These are phyloP conservation scores for Solanum hybrid DNA, from an alignment of 305 asterid species.

Conservation along the genomic window DNA sequence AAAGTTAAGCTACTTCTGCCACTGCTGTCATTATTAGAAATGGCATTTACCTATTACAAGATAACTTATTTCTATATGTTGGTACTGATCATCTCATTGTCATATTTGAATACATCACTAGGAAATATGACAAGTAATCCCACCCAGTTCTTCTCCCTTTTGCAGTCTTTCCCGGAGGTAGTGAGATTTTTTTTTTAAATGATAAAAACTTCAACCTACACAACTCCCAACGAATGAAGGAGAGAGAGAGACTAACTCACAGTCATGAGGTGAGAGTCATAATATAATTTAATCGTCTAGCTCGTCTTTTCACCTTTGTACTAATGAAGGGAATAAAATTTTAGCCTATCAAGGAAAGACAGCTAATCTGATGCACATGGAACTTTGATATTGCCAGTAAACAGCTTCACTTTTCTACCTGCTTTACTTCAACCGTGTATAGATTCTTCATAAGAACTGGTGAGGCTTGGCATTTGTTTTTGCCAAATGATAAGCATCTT, in stretches of 20 bases:
- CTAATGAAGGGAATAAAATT: background rate
- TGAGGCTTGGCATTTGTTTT: background rate
- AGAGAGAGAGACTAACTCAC: background rate
- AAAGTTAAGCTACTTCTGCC: background rate
- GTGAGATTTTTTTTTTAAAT: background rate
- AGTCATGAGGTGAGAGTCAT: background rate
- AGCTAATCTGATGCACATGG: background rate
- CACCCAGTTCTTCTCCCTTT: background rate
- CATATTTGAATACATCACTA: background rate
- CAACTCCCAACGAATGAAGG: background rate
- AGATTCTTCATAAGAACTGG: background rate
- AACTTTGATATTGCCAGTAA: background rate
- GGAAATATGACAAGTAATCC: background rate
- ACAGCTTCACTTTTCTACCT: background rate
- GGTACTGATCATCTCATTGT: background rate
- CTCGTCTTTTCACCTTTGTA: background rate
- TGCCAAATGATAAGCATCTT: background rate
- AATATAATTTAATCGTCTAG: background rate
- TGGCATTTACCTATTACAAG: background rate
- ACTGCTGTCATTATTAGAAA: background rate
- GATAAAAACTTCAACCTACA: background rate
- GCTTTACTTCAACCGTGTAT: background rate
- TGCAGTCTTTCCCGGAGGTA: background rate
- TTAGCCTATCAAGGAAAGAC: background rate
- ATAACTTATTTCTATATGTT: background rate